Conservation (phyloP, 1,139 yeast species). For the Starmera stellimalicola region DNA sequence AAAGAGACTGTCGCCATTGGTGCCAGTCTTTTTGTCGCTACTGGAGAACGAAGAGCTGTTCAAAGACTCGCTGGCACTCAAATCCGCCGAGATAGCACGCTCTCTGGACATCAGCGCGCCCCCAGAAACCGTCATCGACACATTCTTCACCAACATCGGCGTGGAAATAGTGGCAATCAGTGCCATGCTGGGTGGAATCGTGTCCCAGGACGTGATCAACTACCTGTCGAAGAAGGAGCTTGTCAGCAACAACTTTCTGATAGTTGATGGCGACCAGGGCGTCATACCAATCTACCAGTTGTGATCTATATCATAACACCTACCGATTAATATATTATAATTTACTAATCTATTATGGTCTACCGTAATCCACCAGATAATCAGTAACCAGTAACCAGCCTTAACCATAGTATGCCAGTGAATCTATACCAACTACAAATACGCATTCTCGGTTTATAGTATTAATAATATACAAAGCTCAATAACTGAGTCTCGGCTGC, state of each 20-base stretch:
- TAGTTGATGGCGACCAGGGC: conserved; percentile 62
- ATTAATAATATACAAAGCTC: too few species aligned
- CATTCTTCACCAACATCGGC: conserved; percentile 30
- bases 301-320: too few species aligned
- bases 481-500: too few species aligned
- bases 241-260: conserved; percentile 73
- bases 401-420: too few species aligned
- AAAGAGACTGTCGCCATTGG: conserved; percentile 13
- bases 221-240: conserved; percentile 65
- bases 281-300: conserved; percentile 66
- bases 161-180: conserved; percentile 79
- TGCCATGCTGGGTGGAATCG: conserved; percentile 82
- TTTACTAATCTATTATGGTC: neutral
- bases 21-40: conserved; percentile 13
- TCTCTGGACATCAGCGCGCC: conserved; percentile 25
- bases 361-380: too few species aligned
- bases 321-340: neutral
- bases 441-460: too few species aligned
- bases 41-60: conserved; percentile 7
- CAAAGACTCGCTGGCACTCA: conserved; percentile 15
- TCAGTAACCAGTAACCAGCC: too few species aligned
- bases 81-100: conserved; percentile 22
- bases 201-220: conserved; percentile 89
- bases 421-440: too few species aligned
- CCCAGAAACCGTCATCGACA: conserved; percentile 8